Evolutionary conservation across 1,284 basidiomycete species (phyloP).

Genomic region (Vanrija humicola): DNA sequence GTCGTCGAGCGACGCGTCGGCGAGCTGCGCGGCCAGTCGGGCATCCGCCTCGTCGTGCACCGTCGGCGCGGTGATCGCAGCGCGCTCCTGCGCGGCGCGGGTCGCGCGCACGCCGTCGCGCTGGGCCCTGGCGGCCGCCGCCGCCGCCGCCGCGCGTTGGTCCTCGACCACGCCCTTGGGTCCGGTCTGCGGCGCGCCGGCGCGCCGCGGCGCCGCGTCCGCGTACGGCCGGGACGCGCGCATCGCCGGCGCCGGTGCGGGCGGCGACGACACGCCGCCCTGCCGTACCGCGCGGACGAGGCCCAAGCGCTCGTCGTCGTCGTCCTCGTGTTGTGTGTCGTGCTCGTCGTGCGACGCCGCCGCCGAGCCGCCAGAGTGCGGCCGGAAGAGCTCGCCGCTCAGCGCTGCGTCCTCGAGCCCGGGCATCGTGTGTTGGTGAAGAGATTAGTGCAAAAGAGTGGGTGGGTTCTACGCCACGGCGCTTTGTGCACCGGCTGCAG

Average conservation of each 20-base stretch:
- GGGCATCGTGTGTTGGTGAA: not conserved
- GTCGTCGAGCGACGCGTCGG: constrained; percentile 1
- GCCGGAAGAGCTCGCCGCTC: constrained; percentile 24
- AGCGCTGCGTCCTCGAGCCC: constrained; percentile 32
- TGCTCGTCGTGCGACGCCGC: not conserved
- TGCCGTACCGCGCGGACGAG: not conserved
- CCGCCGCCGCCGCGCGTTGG: constrained; percentile 16
- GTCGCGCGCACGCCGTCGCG: not conserved
- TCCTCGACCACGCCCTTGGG: constrained; percentile 46
- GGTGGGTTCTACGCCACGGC: too few relatives aligned
- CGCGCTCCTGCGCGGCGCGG: constrained; percentile 17
- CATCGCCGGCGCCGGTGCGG: not conserved
- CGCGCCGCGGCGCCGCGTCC: not conserved
- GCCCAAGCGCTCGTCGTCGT: not conserved
- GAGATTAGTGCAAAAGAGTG: too few relatives aligned
- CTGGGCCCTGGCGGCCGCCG: constrained; percentile 4
- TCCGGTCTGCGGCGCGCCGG: constrained; percentile 34
- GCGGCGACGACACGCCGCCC: not conserved
- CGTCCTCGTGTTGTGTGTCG: not conserved
- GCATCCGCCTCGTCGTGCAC: constrained; percentile 27
- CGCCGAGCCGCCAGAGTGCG: not conserved
- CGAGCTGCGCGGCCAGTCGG: constrained; percentile 1
- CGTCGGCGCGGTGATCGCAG: constrained; percentile 28
- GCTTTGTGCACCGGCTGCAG: too few relatives aligned
- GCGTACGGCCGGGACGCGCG: not conserved